Evolutionary conservation across 208 protist species (phyloP), one percentile per base, ranked within the genome.

Genomic region (Acanthamoeba triangularis): DNA sequence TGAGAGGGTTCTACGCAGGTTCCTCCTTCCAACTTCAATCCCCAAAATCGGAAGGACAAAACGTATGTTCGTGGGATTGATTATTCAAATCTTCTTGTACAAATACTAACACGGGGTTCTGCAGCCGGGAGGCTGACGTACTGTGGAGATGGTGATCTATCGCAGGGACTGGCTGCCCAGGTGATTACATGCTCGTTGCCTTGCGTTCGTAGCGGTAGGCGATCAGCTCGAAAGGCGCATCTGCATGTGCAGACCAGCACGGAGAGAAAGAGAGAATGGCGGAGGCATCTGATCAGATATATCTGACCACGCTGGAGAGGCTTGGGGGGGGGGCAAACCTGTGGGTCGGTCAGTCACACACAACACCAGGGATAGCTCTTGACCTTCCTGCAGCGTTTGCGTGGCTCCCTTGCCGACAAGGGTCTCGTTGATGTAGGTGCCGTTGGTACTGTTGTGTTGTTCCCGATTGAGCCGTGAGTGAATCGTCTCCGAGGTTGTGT

Each of bases 391-490:
- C n/a, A 94, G 47, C 88, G 14, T 33, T 10, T 41, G 37, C 47
- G 35, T 49, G 10, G 78, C 33, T 16, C 41, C 63, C 28, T 80
- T 94, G 33, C 65, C 65, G 35, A 94, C 16, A 14, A 33, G 18
- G 23, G 4, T 59, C 7, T 61, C 88, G 67, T 94, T 94, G 65
- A 94, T 35, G 65, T 44, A 94, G 14, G 88, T 94, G 23, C 88
- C 88, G n/a, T 94, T 94, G 16, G 63, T 82, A 41, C 88, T 94
- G 63, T 49, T 30, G 47, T 67, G 61, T 20, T n/a, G 61, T 30
- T 10, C 8, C 0, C 28, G 16, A 30, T 10, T n/a, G 28, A 28
- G 1, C 23, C 37, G 8, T 7, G 8, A 6, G 33, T 82, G 5
- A 18, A 20, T 18, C 1, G 23, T 14, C 18, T 44, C 10, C 1